Conservation (phyloP, 2,329 filamentous ascomycete genomes). For the Colletotrichum tabaci region DNA sequence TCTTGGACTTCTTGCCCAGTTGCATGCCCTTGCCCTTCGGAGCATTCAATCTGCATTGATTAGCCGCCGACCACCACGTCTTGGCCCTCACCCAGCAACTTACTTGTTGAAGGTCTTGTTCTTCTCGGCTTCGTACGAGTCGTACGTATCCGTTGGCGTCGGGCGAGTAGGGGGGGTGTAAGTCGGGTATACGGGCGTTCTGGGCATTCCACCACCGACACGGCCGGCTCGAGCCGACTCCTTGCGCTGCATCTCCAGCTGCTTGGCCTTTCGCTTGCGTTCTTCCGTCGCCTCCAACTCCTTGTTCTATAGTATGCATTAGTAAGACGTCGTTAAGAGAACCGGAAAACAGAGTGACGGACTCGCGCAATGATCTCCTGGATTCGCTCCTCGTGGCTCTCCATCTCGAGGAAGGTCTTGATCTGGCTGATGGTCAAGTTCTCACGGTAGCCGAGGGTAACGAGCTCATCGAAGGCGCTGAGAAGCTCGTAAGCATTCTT, state of each 20-base stretch:
- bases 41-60: constrained; percentile 54
- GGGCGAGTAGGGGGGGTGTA: constrained; percentile 87
- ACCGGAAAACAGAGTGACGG: constrained; percentile 51
- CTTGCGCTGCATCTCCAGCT: constrained; percentile 98
- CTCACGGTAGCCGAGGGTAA: constrained; percentile 95
- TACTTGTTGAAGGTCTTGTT: constrained; percentile 91
- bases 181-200: constrained; percentile 87
- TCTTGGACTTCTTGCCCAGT: constrained; percentile 98
- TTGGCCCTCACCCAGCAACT: constrained; percentile 47
- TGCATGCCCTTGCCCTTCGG: constrained; percentile 98
- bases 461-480: constrained; percentile 96
- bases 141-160: constrained; percentile 85
- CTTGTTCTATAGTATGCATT: constrained; percentile 80
- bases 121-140: constrained; percentile 97
- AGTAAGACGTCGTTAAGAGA: constrained; percentile 34
- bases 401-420: constrained; percentile 99
- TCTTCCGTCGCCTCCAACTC: constrained; percentile 98
- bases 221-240: constrained; percentile 87
- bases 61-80: neutral
- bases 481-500: constrained; percentile 96
- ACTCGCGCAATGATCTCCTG: constrained; percentile 97
- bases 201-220: constrained; percentile 69
- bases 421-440: constrained; percentile 97
- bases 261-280: constrained; percentile 98
- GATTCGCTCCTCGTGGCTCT: constrained; percentile 98